phyloP scores from a whole-genome alignment of 129 eudicot genomes.

The Smallanthus sonchifolius region DNA sequence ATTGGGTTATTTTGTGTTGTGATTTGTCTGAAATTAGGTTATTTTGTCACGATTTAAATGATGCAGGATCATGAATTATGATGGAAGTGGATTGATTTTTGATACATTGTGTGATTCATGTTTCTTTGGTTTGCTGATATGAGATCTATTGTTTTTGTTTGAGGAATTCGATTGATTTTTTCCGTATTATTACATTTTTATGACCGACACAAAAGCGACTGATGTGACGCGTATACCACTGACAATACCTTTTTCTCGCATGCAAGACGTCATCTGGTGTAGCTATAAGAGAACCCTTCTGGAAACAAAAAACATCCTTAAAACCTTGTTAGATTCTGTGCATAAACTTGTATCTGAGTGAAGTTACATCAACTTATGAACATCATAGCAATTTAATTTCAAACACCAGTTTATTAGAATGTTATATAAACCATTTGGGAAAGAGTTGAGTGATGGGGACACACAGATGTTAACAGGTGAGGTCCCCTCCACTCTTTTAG shows the following conservation, averaged over 20 bases:
- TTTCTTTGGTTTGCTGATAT: background rate
- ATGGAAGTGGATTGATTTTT: background rate
- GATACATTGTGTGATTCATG: background rate
- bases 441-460: background rate
- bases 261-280: no score
- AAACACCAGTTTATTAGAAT: background rate
- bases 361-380: background rate
- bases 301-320: no score
- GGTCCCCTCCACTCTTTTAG: background rate
- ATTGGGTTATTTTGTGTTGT: background rate
- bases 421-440: background rate
- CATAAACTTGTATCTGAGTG: background rate
- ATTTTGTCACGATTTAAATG: conserved; percentile 2
- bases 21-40: background rate
- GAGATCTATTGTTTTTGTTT: background rate
- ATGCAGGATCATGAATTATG: conserved; percentile 1
- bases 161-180: background rate
- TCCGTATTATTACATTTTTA: background rate
- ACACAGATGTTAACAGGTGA: conserved; percentile 4
- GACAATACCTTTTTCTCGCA: no score
- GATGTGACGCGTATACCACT: no score
- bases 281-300: no score
- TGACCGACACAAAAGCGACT: no score
- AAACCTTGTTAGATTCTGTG: background rate
- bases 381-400: background rate